These are phyloP conservation scores for Spirogloea muscicola DNA, from an alignment of 139 green algal genomes.

Conservation along the genomic window DNA sequence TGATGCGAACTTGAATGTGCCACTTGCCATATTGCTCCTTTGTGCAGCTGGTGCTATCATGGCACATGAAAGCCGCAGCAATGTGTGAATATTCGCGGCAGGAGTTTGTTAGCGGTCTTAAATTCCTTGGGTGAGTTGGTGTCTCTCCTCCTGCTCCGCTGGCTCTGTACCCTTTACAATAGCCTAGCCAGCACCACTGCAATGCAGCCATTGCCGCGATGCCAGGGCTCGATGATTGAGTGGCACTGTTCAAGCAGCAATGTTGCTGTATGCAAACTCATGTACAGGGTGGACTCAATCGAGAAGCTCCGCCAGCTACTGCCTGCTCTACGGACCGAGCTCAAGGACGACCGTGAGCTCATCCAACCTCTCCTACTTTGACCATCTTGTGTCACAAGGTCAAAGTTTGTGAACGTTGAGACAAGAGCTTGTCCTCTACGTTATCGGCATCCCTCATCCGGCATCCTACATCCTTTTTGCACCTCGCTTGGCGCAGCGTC, in stretches of 20 bases:
- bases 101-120: constrained; percentile 67
- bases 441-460: no score
- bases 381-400: neutral
- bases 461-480: no score
- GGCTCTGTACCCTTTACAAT: no score
- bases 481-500: no score
- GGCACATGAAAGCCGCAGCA: constrained; percentile 67
- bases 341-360: constrained; percentile 44
- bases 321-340: constrained; percentile 30
- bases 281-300: constrained; percentile 35
- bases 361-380: neutral
- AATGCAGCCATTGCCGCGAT: no score
- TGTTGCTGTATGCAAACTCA: constrained; percentile 14
- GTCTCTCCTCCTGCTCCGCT: no score
- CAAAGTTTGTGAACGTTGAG: neutral
- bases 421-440: no score
- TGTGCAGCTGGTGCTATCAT: constrained; percentile 78
- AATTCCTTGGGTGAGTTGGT: constrained; percentile 22
- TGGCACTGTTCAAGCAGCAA: no score
- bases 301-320: constrained; percentile 35
- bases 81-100: constrained; percentile 84
- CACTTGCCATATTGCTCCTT: neutral
- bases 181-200: no score
- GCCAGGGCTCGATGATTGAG: no score
- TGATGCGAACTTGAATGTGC: neutral